Evolutionary conservation across 2,329 filamentous ascomycete species (phyloP), one percentile per base, ranked within the genome.

Genomic region (Colletotrichum tofieldiae): DNA sequence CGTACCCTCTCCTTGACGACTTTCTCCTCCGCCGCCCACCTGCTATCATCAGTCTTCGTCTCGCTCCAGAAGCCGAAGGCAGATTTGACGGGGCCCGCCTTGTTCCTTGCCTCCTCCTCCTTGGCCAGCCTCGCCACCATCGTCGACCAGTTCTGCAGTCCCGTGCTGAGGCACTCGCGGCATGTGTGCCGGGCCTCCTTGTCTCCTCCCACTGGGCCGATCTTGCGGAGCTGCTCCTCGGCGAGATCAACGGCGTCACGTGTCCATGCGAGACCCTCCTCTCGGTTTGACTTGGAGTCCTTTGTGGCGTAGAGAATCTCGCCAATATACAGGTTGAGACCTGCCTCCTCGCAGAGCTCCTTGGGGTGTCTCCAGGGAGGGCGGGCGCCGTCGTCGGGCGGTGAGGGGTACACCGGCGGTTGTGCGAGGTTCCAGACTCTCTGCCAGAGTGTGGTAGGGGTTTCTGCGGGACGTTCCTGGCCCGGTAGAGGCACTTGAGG

Each of bases 211-310:
- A 52, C 9, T 0, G 51, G 68, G 45, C 78, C 79, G 1, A 89
- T 79, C 26, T 77, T 82, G 75, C 86, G 89, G 52, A 91, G 86
- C 77, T 91, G 91, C 73, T 91, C 87, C 81, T 95, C 95, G 3
- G 95, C 93, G 1, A 93, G 84, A 75, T 95, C 93, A 41, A 97
- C 94, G 35, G 93, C 95, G 74, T 98, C 94, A 67, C 94, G 90
- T 0, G 96, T 98, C 96, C 96, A 98, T 7, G 91, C 91, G 2
- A 98, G 86, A 0, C 95, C 96, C 73, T 93, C 92, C 60, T 94
- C 91, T 62, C 86, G 84, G 23, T 81, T 83, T 1, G 78, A 76
- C 41, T 80, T 81, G 5, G 79, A 72, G 5, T 85, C 83, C n/a
- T 89, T 87, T 5, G 89, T 89, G 0, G 94, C 90, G 81, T 93